Conservation (phyloP, 2,329 filamentous ascomycete species). For the Emydomyces testavorans region DNA sequence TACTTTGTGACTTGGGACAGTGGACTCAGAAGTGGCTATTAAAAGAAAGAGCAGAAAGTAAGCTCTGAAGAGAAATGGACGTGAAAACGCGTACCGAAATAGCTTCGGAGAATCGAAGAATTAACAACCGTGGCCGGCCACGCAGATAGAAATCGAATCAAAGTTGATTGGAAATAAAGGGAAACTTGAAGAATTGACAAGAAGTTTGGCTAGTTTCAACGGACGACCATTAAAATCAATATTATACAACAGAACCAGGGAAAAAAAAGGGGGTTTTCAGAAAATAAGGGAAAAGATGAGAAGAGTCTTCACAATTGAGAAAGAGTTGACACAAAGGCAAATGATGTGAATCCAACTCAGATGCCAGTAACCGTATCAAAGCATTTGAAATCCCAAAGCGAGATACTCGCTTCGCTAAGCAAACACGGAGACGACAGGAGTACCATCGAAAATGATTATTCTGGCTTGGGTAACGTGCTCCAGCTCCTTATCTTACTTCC, state of each 20-base stretch:
- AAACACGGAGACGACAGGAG: not conserved
- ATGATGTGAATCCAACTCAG: slow-evolving; percentile 10
- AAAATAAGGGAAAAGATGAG: slow-evolving; percentile 2
- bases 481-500: not conserved
- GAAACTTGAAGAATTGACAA: not conserved
- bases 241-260: slow-evolving; percentile 8
- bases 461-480: not conserved
- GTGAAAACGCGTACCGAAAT: too few relatives aligned
- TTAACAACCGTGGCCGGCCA: slow-evolving; percentile 2
- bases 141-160: not conserved
- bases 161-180: not conserved
- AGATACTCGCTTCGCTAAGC: not conserved
- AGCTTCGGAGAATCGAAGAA: not conserved
- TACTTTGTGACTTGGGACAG: too few relatives aligned
- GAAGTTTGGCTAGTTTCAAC: too few relatives aligned
- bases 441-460: not conserved
- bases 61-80: too few relatives aligned
- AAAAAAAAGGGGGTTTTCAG: slow-evolving; percentile 11
- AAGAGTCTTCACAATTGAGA: slow-evolving; percentile 7
- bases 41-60: too few relatives aligned
- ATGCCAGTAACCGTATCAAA: not conserved
- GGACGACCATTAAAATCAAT: slow-evolving; percentile 16
- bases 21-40: too few relatives aligned
- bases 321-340: not conserved
- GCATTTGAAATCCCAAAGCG: not conserved